A percentile compares a stretch with the other conserved stretches of the same genome.
phyloP scores from a whole-genome alignment of 352 stramenopile species.

The Pythium inflatum region DNA sequence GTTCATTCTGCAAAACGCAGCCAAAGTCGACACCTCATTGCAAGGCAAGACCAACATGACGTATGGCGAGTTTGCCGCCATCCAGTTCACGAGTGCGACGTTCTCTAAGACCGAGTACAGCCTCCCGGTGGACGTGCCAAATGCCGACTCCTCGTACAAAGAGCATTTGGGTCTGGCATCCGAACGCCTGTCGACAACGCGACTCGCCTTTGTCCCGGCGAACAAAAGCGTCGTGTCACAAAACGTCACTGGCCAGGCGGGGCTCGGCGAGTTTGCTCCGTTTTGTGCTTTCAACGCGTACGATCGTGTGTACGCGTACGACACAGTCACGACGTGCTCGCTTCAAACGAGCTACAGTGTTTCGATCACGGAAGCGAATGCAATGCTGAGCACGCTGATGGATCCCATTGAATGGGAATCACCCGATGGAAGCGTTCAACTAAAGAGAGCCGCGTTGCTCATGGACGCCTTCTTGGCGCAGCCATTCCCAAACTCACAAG shows the following conservation, averaged over 20 bases:
- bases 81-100: slow-evolving; percentile 54
- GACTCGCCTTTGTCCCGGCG: slow-evolving; percentile 35
- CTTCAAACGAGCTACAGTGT: slow-evolving; percentile 5
- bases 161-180: slow-evolving; percentile 45
- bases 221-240: background rate
- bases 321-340: slow-evolving; percentile 13
- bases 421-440: slow-evolving; percentile 20
- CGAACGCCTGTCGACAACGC: slow-evolving; percentile 41
- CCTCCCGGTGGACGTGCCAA: slow-evolving; percentile 10
- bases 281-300: slow-evolving; percentile 43
- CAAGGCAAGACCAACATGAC: background rate
- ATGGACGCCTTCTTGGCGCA: slow-evolving; percentile 58
- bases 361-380: background rate
- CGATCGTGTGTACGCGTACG: slow-evolving; percentile 30
- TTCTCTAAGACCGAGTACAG: slow-evolving; percentile 40
- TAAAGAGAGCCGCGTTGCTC: slow-evolving; percentile 43
- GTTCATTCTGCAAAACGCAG: slow-evolving; percentile 41
- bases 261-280: slow-evolving; percentile 48
- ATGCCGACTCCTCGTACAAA: slow-evolving; percentile 11
- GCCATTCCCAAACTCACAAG: slow-evolving; percentile 37
- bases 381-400: slow-evolving; percentile 8
- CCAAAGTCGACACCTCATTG: slow-evolving; percentile 13
- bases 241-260: slow-evolving; percentile 19
- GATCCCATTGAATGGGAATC: slow-evolving; percentile 17
- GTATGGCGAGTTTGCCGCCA: slow-evolving; percentile 30